phyloP scores from a whole-genome alignment of 257 asterid genomes.

The Linaria vulgaris region DNA sequence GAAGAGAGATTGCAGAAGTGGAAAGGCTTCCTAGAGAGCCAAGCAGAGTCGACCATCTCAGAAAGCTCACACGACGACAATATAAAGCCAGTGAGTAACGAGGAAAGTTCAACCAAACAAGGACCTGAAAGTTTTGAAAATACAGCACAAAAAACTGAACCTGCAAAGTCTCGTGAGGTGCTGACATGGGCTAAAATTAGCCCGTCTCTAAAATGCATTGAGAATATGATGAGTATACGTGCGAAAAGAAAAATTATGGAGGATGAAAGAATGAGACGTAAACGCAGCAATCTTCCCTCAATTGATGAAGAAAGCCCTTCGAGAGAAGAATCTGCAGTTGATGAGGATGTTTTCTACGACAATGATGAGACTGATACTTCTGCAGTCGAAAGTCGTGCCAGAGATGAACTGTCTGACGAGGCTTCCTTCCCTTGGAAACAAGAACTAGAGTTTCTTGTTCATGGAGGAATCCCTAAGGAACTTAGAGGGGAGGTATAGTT shows the following conservation, averaged over 20 bases:
- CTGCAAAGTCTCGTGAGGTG: conserved; percentile 45
- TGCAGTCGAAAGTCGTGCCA: conserved; percentile 33
- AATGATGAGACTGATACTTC: conserved; percentile 35
- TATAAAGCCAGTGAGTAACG: conserved; percentile 27
- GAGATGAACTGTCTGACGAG: conserved; percentile 36
- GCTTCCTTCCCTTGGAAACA: conserved; percentile 59
- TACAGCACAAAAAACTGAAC: conserved; percentile 28
- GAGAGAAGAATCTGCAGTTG: conserved; percentile 41
- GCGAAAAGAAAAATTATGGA: conserved; percentile 46
- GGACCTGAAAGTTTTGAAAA: conserved; percentile 34
- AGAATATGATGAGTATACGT: conserved; percentile 64
- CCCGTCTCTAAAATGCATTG: conserved; percentile 53
- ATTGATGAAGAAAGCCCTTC: conserved; percentile 41
- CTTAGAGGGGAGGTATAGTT: conserved; percentile 84
- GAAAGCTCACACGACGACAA: conserved; percentile 34
- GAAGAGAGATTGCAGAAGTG: conserved; percentile 77
- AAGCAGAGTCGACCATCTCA: conserved; percentile 35
- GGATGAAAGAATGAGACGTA: conserved; percentile 26
- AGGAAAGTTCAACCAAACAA: conserved; percentile 34
- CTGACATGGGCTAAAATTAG: conserved; percentile 68
- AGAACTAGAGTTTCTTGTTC: conserved; percentile 85
- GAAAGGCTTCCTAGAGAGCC: conserved; percentile 72
- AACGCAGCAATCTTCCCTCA: conserved; percentile 42
- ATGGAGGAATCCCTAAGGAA: conserved; percentile 87
- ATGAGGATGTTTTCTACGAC: conserved; percentile 36